phyloP scores from a whole-genome alignment of 192 early-diverging fungal genomes.

The Umbelopsis vinacea region DNA sequence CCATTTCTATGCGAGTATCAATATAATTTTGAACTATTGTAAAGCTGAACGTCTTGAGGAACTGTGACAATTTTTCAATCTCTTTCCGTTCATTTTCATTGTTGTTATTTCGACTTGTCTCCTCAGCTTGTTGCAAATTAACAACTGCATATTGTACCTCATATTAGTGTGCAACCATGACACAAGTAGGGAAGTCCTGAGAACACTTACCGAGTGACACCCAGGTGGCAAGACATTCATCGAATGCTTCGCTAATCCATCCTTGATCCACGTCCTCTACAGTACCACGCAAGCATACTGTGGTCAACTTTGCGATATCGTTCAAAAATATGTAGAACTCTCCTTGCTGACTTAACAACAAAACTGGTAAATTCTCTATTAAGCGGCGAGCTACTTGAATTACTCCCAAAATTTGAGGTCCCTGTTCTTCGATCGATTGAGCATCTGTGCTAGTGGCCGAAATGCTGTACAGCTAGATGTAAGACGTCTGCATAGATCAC shows the following conservation, averaged over 20 bases:
- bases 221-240: constrained; percentile 67
- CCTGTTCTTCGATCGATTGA: constrained; percentile 39
- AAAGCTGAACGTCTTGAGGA: constrained; percentile 55
- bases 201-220: constrained; percentile 53
- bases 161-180: neutral
- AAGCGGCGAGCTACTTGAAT: constrained; percentile 61
- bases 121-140: neutral
- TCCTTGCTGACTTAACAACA: constrained; percentile 51
- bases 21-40: constrained; percentile 65
- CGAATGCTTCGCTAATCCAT: constrained; percentile 62
- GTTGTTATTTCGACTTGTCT: neutral
- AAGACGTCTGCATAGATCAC: neutral
- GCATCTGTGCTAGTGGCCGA: constrained; percentile 31
- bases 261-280: constrained; percentile 47
- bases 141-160: neutral
- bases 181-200: neutral
- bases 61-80: constrained; percentile 41
- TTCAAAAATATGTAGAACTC: constrained; percentile 63
- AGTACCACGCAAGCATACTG: constrained; percentile 51
- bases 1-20: constrained; percentile 62
- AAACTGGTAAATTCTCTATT: constrained; percentile 54
- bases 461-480: constrained; percentile 29
- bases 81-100: neutral
- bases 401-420: constrained; percentile 49
- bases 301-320: constrained; percentile 57